phyloP scores from a whole-genome alignment of 352 stramenopile species.

The Elongisporangium undulatum region DNA sequence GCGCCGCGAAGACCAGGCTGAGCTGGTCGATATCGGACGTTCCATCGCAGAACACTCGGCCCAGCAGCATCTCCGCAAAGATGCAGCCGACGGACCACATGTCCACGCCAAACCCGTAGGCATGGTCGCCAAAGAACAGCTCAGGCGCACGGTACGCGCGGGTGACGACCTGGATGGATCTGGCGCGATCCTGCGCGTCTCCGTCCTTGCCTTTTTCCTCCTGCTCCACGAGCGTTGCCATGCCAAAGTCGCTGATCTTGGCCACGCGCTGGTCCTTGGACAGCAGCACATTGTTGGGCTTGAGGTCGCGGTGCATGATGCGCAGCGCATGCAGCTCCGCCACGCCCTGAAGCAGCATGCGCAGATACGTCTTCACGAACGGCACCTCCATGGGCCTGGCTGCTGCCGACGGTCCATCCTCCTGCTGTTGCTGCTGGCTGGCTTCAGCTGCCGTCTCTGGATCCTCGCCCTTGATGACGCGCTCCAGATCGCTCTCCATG shows the following conservation, averaged over 20 bases:
- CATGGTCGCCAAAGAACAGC: constrained; percentile 70
- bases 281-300: constrained; percentile 80
- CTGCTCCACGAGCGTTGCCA: constrained; percentile 38
- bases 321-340: constrained; percentile 44
- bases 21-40: constrained; percentile 79
- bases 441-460: constrained; percentile 7
- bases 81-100: constrained; percentile 81
- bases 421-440: background rate
- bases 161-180: constrained; percentile 72
- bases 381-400: constrained; percentile 31
- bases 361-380: constrained; percentile 66
- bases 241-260: constrained; percentile 84
- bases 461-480: constrained; percentile 30
- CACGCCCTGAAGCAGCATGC: constrained; percentile 61
- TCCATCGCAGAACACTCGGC: constrained; percentile 53
- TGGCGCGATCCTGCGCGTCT: background rate
- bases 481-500: constrained; percentile 79
- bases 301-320: constrained; percentile 77
- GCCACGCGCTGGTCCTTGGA: constrained; percentile 28
- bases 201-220: constrained; percentile 9
- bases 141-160: constrained; percentile 68
- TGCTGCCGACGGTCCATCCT: constrained; percentile 11
- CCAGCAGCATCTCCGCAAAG: constrained; percentile 72
- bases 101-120: constrained; percentile 58
- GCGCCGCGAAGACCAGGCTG: constrained; percentile 59